phyloP scores from a whole-genome alignment of 305 asterid genomes.

The Andrographis paniculata region DNA sequence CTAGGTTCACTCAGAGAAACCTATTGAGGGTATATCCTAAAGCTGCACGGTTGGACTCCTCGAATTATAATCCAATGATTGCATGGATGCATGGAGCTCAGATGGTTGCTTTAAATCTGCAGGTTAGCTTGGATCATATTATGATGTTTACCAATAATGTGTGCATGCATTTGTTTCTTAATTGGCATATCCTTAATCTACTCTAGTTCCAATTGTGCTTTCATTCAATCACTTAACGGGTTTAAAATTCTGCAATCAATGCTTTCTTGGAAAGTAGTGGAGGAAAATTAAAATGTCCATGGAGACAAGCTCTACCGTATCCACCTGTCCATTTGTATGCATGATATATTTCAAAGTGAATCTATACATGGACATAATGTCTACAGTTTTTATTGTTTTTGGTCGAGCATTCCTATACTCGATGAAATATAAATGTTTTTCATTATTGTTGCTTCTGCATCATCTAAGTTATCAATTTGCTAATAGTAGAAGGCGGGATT shows the following conservation, averaged over 20 bases:
- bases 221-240: background rate
- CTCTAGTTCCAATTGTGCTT: slow-evolving; percentile 1
- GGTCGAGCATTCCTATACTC: too few species aligned
- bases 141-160: background rate
- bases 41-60: slow-evolving; percentile 47
- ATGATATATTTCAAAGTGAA: too few species aligned
- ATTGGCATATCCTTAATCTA: background rate
- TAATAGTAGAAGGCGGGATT: too few species aligned
- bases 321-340: too few species aligned
- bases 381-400: too few species aligned
- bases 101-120: slow-evolving; percentile 67
- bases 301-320: too few species aligned
- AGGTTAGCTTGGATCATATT: slow-evolving; percentile 28
- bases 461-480: too few species aligned
- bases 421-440: too few species aligned
- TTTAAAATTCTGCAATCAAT: background rate
- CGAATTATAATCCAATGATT: slow-evolving; percentile 51
- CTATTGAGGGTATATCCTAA: slow-evolving; percentile 54
- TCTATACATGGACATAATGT: background rate
- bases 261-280: background rate
- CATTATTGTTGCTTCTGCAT: too few species aligned
- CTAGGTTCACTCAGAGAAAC: slow-evolving; percentile 50
- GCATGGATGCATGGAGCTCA: slow-evolving; percentile 70
- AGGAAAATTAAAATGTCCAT: too few species aligned
- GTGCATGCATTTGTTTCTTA: background rate